Percentiles rank a stretch among this genome's conserved stretches.
Evolutionary conservation across 2,329 filamentous ascomycete species (phyloP).

Genomic region (Fusarium dimerum): DNA sequence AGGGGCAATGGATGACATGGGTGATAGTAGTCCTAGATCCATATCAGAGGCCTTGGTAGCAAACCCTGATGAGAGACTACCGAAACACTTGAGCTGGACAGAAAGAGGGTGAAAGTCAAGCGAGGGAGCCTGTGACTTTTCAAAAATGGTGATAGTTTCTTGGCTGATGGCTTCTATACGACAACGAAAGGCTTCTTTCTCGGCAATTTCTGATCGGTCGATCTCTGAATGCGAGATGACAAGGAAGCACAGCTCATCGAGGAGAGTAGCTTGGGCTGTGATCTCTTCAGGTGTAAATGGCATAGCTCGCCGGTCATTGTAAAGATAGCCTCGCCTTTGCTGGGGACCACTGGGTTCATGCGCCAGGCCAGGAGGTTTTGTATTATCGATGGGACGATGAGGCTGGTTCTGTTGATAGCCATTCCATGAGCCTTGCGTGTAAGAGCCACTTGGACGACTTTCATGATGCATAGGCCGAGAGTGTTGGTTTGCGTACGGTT

Average conservation of each 20-base stretch:
- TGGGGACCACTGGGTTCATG: conserved; percentile 9
- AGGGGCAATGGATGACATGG: conserved; percentile 54
- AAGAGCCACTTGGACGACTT: conserved; percentile 14
- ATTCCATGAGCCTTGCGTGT: conserved; percentile 23
- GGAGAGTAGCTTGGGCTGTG: conserved; percentile 46
- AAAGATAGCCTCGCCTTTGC: conserved; percentile 18
- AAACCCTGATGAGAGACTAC: conserved; percentile 82
- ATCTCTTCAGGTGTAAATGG: conserved; percentile 47
- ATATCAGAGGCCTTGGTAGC: conserved; percentile 87
- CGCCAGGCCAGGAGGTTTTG: conserved; percentile 5
- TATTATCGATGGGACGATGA: conserved; percentile 30
- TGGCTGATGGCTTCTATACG: conserved; percentile 66
- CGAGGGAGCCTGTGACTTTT: conserved; percentile 42
- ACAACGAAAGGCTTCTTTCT: conserved; percentile 71
- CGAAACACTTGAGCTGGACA: conserved; percentile 76
- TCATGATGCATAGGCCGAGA: conserved; percentile 15
- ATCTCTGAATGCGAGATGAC: conserved; percentile 63
- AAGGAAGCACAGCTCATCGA: conserved; percentile 49
- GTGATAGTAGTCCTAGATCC: conserved; percentile 79
- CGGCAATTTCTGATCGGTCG: conserved; percentile 58
- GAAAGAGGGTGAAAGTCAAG: conserved; percentile 52
- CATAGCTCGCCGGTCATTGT: conserved; percentile 23
- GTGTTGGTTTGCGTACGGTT: conserved; percentile 23
- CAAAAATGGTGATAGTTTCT: conserved; percentile 55
- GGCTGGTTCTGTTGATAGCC: conserved; percentile 15